These are phyloP conservation scores for Rhizopogon vulgaris DNA, from an alignment of 768 basidiomycete genomes.

Conservation along the genomic window DNA sequence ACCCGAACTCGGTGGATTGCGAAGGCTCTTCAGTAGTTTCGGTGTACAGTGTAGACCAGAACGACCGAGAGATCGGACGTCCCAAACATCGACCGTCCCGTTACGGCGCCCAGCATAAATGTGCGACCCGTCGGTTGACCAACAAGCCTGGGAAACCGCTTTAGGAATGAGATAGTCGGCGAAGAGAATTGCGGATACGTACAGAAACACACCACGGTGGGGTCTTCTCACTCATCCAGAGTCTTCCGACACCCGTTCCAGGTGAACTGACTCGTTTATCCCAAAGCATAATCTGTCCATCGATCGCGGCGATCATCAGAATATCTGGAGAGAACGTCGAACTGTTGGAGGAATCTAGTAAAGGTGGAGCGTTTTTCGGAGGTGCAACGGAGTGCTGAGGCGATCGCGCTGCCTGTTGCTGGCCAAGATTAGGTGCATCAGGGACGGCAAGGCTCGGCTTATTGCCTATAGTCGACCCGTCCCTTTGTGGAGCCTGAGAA, in stretches of 20 bases:
- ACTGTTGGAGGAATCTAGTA: slow-evolving; percentile 58
- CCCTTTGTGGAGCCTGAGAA: slow-evolving; percentile 11
- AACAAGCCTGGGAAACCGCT: slow-evolving; percentile 66
- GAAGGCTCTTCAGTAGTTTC: slow-evolving; percentile 71
- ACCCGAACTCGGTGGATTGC: slow-evolving; percentile 84
- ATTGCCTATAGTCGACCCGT: slow-evolving; percentile 6
- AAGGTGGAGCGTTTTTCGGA: slow-evolving; percentile 72
- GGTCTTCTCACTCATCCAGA: slow-evolving; percentile 88
- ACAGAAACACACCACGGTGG: slow-evolving; percentile 97
- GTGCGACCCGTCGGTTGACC: slow-evolving; percentile 84
- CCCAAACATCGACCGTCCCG: slow-evolving; percentile 90
- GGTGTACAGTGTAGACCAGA: slow-evolving; percentile 62
- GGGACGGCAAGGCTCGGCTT: slow-evolving; percentile 23
- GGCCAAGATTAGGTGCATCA: slow-evolving; percentile 17
- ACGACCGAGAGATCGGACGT: slow-evolving; percentile 74
- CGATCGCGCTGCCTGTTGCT: slow-evolving; percentile 20
- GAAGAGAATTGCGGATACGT: slow-evolving; percentile 21
- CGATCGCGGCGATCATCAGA: slow-evolving; percentile 83
- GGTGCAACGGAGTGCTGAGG: slow-evolving; percentile 37
- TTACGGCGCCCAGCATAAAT: slow-evolving; percentile 90
- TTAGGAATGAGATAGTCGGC: slow-evolving; percentile 1
- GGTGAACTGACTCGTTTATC: slow-evolving; percentile 67
- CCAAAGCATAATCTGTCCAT: slow-evolving; percentile 91
- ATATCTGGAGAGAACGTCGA: slow-evolving; percentile 71
- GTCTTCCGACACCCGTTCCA: slow-evolving; percentile 70